Evolutionary conservation across 768 basidiomycete genomes (phyloP), one percentile per base, ranked within the genome.

Genomic region (Russula vinacea): DNA sequence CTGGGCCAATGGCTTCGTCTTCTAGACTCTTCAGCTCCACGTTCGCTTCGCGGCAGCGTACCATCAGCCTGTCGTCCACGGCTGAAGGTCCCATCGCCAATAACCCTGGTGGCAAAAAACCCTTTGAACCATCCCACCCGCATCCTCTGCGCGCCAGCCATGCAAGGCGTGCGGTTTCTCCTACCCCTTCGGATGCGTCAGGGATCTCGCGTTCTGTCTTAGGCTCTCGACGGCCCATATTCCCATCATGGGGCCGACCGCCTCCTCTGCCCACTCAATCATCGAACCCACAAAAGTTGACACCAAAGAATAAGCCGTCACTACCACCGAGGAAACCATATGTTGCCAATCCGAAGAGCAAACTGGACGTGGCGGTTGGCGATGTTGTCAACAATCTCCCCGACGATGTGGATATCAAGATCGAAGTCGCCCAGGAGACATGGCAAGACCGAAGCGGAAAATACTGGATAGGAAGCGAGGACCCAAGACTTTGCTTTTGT

Each of bases 381-480:
- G 87, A 90, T 69, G 90, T 98, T 56, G 85, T 98, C 67, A 97
- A 97, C 75, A 85, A 86, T 67, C 83, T 98, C 22, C 87, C 89
- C 19, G 87, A 92, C 24, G 84, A 87, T 56, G 87, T 94, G 29
- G 85, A 87, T 60, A 92, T 93, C 75, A 91, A 88, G 64, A 78
- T 94, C 37, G 87, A 91, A 74, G 85, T 89, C 16, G 88, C 90
- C 7, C 82, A 84, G 7, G 90, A 92, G 56, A 88, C 86, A 8
- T 96, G 93, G 93, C 86, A 87, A 73, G 94, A 95, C 72, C 87
- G 91, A 75, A 94, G 92, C 66, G 94, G 94, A 22, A 94, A 94
- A 71, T 94, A 95, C 71, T 96, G 92, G 94, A 97, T 96, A 69
- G 95, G 95, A 16, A 88, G 92, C 68, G 85, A 92, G 69, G 92